Conservation (phyloP, 768 basidiomycete species). For the Royoungia palumana region DNA sequence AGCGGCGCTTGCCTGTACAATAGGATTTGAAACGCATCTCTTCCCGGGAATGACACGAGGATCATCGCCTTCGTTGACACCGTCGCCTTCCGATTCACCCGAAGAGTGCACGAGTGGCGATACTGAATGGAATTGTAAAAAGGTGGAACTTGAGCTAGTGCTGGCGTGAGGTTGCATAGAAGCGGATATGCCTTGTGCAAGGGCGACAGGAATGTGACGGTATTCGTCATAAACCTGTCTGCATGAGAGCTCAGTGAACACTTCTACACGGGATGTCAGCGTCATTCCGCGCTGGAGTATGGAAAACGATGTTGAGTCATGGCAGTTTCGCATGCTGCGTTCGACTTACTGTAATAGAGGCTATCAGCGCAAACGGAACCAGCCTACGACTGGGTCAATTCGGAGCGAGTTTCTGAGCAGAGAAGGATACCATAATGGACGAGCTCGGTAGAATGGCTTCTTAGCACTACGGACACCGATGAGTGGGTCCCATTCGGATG, state of each 20-base stretch:
- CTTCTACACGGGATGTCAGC: conserved; percentile 72
- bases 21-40: conserved; percentile 45
- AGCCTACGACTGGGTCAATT: conserved; percentile 45
- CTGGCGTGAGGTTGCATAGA: conserved; percentile 5
- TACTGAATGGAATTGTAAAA: conserved; percentile 11
- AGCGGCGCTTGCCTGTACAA: conserved; percentile 66
- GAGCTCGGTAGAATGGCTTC: conserved; percentile 50
- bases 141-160: conserved; percentile 7
- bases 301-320: background rate
- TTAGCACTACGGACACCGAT: conserved; percentile 25
- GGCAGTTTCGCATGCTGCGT: background rate
- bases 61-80: conserved; percentile 36
- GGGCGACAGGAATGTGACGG: conserved; percentile 31
- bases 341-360: conserved; percentile 60
- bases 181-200: background rate
- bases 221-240: conserved; percentile 48
- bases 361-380: conserved; percentile 63
- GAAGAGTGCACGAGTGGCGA: background rate
- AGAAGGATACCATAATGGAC: conserved; percentile 43
- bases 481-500: conserved; percentile 34
- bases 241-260: conserved; percentile 77
- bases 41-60: conserved; percentile 36
- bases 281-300: conserved; percentile 69
- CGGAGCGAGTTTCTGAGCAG: background rate
- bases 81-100: conserved; percentile 21